phyloP scores from a whole-genome alignment of 176 grass and related monocot genomes.

The Rhynchospora tenuis region DNA sequence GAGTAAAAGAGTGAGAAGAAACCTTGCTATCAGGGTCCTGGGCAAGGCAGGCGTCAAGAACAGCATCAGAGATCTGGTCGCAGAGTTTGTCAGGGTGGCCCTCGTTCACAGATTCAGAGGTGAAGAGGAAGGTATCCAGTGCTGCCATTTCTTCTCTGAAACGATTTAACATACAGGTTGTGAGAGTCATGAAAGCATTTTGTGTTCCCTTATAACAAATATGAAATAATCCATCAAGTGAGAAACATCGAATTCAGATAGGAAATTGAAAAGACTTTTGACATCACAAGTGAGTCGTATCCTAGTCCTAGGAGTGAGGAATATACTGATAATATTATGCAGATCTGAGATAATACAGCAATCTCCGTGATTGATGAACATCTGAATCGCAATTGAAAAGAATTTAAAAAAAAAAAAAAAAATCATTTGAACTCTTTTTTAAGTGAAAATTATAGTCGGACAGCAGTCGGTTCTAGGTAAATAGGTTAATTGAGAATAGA shows the following conservation, averaged over 20 bases:
- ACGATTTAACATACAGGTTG: neutral
- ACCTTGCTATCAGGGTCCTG: conserved; percentile 4
- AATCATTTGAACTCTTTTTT: neutral
- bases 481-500: neutral
- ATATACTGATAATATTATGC: neutral
- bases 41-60: conserved; percentile 16
- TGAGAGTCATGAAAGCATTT: neutral
- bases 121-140: conserved; percentile 11
- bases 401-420: neutral
- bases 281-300: neutral
- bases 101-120: conserved; percentile 8
- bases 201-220: too few relatives aligned
- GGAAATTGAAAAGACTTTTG: too few relatives aligned
- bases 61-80: conserved; percentile 21
- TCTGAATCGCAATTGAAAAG: neutral
- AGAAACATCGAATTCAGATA: too few relatives aligned
- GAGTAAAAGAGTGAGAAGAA: too few relatives aligned
- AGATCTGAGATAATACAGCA: neutral
- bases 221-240: too few relatives aligned
- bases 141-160: neutral
- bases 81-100: conserved; percentile 8
- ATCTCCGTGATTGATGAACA: neutral
- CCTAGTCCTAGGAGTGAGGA: neutral
- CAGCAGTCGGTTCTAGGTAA: neutral
- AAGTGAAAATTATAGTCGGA: neutral